Evolutionary conservation across 371 early-diverging fungal species (phyloP), one percentile per base, ranked within the genome.

Genomic region (Mucor mucedo): DNA sequence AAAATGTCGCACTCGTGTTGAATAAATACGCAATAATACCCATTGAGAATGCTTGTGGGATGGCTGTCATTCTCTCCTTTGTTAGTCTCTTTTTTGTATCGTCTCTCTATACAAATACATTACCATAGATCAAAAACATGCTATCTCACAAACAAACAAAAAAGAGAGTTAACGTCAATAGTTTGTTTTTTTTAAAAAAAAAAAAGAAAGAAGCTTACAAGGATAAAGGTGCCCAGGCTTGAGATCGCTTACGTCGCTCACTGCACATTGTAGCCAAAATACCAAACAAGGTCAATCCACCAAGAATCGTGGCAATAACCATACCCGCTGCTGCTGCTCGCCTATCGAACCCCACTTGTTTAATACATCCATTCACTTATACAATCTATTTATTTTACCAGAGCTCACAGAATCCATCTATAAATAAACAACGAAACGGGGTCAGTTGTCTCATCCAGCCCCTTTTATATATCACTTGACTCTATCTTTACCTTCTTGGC

Each of bases 381-480:
- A 35, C 2, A 35, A 35, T 35, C 8, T 35, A 6, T 35, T 29
- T 47, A n/a, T 38, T 16, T 54, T 73, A 73, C 82, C 82, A 81
- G 54, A 81, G 55, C 44, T 81, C 82, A 68, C 82, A 81, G 41
- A 78, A 81, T 13, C 79, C 79, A 32, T 81, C 82, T 81, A 65
- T 42, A 28, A n/a, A 28, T 53, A 38, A n/a, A 29, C 5, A 33
- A n/a, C n/a, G 32, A 52, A 52, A 35, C 9, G 3, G 10, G 35
- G 50, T 30, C 53, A 53, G 16, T 47, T 44, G 14, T 8, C 35
- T 35, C 8, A 6, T 35, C 8, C 8, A 6, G 4, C 8, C 8
- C 8, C 8, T 35, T 35, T 44, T n/a, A 32, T n/a, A 5, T 14
- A 50, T 40, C 52, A 50, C 5, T 58, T 58, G 28, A 48, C 27